Evolutionary conservation across 495 filamentous ascomycete genomes (phyloP).

Genomic region (Trichoderma gamsii): DNA sequence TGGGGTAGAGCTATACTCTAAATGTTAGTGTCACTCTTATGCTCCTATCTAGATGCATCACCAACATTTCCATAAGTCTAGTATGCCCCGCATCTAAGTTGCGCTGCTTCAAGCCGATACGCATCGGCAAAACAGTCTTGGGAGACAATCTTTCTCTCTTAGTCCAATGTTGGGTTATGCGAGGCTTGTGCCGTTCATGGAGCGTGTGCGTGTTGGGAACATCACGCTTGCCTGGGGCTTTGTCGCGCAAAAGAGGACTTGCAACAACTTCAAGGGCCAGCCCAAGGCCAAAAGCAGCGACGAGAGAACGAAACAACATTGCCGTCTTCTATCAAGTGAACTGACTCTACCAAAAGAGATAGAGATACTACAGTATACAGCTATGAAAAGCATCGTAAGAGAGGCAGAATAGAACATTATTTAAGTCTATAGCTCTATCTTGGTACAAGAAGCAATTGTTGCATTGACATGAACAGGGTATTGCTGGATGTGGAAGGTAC

Average conservation of each 20-base stretch:
- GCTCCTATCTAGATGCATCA: constrained; percentile 40
- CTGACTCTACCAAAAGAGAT: neutral
- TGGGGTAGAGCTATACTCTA: constrained; percentile 31
- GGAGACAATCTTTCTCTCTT: constrained; percentile 19
- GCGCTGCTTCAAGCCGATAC: constrained; percentile 21
- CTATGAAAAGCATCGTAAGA: neutral
- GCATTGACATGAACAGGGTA: neutral
- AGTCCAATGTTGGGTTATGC: constrained; percentile 10
- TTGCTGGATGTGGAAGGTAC: neutral
- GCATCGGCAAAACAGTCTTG: constrained; percentile 19
- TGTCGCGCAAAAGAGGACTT: neutral
- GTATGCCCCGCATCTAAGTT: constrained; percentile 19
- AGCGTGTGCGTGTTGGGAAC: neutral
- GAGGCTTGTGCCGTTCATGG: neutral
- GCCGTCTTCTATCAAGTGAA: neutral
- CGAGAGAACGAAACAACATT: neutral
- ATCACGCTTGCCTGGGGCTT: neutral
- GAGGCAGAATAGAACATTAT: neutral
- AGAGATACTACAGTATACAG: neutral
- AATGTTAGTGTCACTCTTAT: neutral
- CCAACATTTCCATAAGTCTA: constrained; percentile 21
- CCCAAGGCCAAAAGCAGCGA: neutral
- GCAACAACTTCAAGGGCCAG: constrained; percentile 1
- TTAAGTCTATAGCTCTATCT: neutral
- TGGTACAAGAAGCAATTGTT: neutral